These are phyloP conservation scores for Plasmodium cynomolgi DNA, from an alignment of 169 alveolate species.

Conservation along the genomic window DNA sequence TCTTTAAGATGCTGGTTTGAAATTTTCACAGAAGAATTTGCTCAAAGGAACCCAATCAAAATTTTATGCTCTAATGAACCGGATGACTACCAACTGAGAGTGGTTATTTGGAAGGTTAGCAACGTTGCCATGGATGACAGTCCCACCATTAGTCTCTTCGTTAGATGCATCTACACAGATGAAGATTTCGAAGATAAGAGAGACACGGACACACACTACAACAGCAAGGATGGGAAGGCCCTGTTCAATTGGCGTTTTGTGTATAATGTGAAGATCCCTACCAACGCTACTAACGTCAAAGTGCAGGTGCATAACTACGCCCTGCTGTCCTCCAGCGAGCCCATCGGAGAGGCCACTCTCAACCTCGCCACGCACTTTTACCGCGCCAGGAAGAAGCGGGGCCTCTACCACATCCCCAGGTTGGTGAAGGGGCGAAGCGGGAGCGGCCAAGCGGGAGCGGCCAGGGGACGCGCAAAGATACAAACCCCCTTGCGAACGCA, in stretches of 20 bases:
- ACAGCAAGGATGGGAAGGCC: conserved; percentile 91
- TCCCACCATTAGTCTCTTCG: conserved; percentile 88
- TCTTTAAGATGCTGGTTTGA: conserved; percentile 91
- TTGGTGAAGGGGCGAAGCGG: neutral
- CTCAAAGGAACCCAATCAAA: conserved; percentile 88
- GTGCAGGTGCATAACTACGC: conserved; percentile 86
- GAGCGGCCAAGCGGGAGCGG: too few relatives aligned
- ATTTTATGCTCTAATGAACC: conserved; percentile 89
- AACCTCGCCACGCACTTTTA: conserved; percentile 88
- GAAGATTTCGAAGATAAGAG: conserved; percentile 86
- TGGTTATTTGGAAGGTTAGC: conserved; percentile 91
- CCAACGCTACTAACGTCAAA: conserved; percentile 87
- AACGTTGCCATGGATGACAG: conserved; percentile 88
- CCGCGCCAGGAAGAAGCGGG: conserved; percentile 84
- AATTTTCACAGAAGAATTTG: conserved; percentile 86
- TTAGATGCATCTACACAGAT: conserved; percentile 85
- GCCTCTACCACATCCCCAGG: conserved; percentile 84
- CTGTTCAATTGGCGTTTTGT: conserved; percentile 92
- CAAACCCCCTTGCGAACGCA: too few relatives aligned
- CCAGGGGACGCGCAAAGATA: neutral
- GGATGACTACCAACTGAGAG: conserved; percentile 88
- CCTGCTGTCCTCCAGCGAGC: conserved; percentile 84
- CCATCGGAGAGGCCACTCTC: conserved; percentile 88
- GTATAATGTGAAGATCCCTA: conserved; percentile 88
- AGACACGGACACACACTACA: conserved; percentile 92